phyloP scores from a whole-genome alignment of 2,329 filamentous ascomycete genomes.

The Diplodia scrobiculata region DNA sequence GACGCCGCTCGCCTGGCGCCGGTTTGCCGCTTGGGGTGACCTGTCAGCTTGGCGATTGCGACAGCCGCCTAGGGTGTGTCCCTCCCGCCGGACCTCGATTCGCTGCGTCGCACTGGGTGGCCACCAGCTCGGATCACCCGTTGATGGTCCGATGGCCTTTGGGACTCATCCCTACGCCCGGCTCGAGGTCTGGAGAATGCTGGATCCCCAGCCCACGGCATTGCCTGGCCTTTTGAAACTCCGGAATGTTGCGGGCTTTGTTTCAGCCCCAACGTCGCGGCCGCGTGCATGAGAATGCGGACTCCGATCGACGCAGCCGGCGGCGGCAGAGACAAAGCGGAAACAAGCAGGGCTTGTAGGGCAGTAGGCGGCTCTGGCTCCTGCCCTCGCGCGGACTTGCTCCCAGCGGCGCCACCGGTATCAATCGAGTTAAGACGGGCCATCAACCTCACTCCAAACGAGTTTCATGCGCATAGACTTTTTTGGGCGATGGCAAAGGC shows the following conservation, averaged over 20 bases:
- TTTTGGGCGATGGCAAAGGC: slow-evolving; percentile 8
- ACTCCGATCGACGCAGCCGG: neutral
- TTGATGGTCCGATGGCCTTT: slow-evolving; percentile 1
- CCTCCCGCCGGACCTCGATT: slow-evolving; percentile 19
- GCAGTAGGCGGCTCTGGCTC: slow-evolving; percentile 16
- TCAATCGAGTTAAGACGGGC: slow-evolving; percentile 1
- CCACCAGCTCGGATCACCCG: slow-evolving; percentile 20
- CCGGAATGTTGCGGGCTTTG: slow-evolving; percentile 8
- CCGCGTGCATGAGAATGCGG: slow-evolving; percentile 1
- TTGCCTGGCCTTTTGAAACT: slow-evolving; percentile 20
- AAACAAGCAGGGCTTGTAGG: slow-evolving; percentile 9
- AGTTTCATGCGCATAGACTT: slow-evolving; percentile 15
- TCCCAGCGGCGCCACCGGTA: neutral
- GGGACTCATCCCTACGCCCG: neutral
- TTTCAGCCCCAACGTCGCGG: slow-evolving; percentile 17
- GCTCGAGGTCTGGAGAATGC: neutral
- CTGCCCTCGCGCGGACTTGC: slow-evolving; percentile 6
- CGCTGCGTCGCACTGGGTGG: slow-evolving; percentile 7
- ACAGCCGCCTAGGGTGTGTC: slow-evolving; percentile 16
- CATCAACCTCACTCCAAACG: slow-evolving; percentile 24
- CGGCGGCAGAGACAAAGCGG: neutral
- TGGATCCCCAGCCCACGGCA: neutral
- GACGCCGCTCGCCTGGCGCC: slow-evolving; percentile 20
- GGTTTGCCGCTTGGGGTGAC: slow-evolving; percentile 19
- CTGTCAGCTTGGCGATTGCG: slow-evolving; percentile 20